A percentile compares a stretch with the other conserved stretches of the same genome.
These are phyloP conservation scores for Aspergillus pseudonomiae DNA, from an alignment of 2,329 filamentous ascomycete genomes.

Conservation along the genomic window DNA sequence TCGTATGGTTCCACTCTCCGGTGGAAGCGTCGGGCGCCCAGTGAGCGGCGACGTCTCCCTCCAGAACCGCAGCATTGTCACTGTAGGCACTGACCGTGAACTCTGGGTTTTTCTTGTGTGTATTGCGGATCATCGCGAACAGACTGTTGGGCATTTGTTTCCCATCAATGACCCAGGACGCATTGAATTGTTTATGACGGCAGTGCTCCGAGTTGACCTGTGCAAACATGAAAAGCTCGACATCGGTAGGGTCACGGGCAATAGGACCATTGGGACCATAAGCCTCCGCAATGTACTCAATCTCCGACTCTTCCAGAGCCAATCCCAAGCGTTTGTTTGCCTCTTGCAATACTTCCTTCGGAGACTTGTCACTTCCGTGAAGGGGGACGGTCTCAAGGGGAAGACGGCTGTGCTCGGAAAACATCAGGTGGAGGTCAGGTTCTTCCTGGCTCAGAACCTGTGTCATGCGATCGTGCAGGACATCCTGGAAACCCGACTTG, in stretches of 20 bases:
- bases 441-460: slow-evolving; percentile 70
- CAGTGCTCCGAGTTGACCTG: slow-evolving; percentile 99
- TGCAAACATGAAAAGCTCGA: slow-evolving; percentile 98
- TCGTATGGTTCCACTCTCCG: slow-evolving; percentile 83
- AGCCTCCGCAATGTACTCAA: slow-evolving; percentile 88
- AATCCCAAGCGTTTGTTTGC: slow-evolving; percentile 85
- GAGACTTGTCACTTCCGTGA: slow-evolving; percentile 64
- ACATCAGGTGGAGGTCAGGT: slow-evolving; percentile 76
- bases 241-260: slow-evolving; percentile 73
- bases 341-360: slow-evolving; percentile 72
- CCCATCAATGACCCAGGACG: slow-evolving; percentile 92
- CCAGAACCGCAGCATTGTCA: slow-evolving; percentile 93
- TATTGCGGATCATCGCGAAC: slow-evolving; percentile 96
- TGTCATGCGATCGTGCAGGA: slow-evolving; percentile 93
- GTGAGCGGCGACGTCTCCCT: slow-evolving; percentile 71
- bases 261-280: slow-evolving; percentile 67
- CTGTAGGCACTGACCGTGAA: slow-evolving; percentile 95
- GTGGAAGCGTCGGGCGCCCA: slow-evolving; percentile 89
- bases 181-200: slow-evolving; percentile 90
- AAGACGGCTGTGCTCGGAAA: slow-evolving; percentile 67
- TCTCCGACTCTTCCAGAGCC: slow-evolving; percentile 83
- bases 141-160: slow-evolving; percentile 76
- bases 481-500: slow-evolving; percentile 63
- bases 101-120: slow-evolving; percentile 74
- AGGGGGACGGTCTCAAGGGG: slow-evolving; percentile 77